Evolutionary conservation across 2,329 filamentous ascomycete genomes (phyloP).

Genomic region (Chaetomiaceae sp.): DNA sequence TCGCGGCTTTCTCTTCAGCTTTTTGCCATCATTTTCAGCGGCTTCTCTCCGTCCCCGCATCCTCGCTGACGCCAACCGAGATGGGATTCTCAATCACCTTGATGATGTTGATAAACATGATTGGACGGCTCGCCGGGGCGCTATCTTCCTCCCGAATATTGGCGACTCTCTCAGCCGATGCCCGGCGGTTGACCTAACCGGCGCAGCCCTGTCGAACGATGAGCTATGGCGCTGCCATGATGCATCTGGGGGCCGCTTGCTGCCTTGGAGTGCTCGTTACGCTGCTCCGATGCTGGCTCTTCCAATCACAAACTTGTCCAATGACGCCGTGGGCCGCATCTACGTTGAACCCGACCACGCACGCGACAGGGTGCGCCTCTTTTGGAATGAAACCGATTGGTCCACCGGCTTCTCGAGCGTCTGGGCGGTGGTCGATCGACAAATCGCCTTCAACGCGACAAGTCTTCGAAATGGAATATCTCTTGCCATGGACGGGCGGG

Average conservation of each 20-base stretch:
- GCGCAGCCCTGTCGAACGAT: neutral
- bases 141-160: slow-evolving; percentile 7
- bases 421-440: slow-evolving; percentile 22
- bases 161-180: neutral
- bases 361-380: slow-evolving; percentile 1
- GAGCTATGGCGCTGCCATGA: slow-evolving; percentile 6
- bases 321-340: neutral
- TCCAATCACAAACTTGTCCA: neutral
- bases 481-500: slow-evolving; percentile 36
- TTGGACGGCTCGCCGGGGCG: neutral
- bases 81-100: slow-evolving; percentile 2
- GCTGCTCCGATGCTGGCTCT: neutral
- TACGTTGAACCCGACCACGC: neutral
- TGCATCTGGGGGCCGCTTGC: neutral
- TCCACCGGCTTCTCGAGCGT: neutral
- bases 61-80: slow-evolving; percentile 3
- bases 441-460: slow-evolving; percentile 29
- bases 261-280: neutral
- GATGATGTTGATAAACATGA: neutral
- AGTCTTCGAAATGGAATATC: slow-evolving; percentile 31
- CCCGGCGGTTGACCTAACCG: neutral
- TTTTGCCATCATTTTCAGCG: neutral
- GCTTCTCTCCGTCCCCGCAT: neutral
- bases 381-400: slow-evolving; percentile 25
- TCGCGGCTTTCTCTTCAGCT: neutral